Base-by-base conservation (phyloP, 2,329 filamentous ascomycete species). In the Fusarium devonianum region DNA sequence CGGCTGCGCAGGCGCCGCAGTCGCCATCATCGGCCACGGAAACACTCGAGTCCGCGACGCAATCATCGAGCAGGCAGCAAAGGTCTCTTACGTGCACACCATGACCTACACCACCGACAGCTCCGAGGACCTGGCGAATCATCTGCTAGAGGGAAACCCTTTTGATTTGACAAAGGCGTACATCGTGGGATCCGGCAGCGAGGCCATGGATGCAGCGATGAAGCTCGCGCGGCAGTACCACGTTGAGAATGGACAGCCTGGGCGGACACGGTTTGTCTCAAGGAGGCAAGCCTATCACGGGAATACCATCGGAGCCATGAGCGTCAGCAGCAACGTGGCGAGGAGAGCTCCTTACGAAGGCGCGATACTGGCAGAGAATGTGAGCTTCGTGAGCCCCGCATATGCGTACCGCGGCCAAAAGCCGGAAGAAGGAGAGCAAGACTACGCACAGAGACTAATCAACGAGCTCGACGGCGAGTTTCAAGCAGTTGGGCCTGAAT, bases 391-490 rank as follows among this genome's bases (percentile, higher is more conserved):
- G 1, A 86, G 84, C 9, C 80, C 87, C 0, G 90, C 87, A 63
- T 85, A 86, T 57, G 73, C 80, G 0, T 92, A 88, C 60, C 81
- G 86, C 4, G 80, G 78, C 0, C 79, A 79, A 62, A 58, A 53
- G 0, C 62, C 75, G 0, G 70, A 64, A 0, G 85, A 90, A 58
- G 79, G 76, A 1, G 78, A 83, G 21, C 74, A 74, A 2, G 73
- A 78, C 1, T 92, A 90, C 49, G 81, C 89, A 1, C 64, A 68
- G 1, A 75, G 84, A 13, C 75, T 90, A 8, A 81, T 82, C 0
- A 68, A 77, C 4, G 87, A 92, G 65, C 73, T 93, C 2, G 87
- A 90, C 7, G 75, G 71, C 2, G 85, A 89, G 56, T 90, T 92
- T 55, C 74, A 79, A 49, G 71, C 77, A 2, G 66, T 89, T 1